phyloP scores from a whole-genome alignment of 106 monocot species.

The Ottelia alismoides region DNA sequence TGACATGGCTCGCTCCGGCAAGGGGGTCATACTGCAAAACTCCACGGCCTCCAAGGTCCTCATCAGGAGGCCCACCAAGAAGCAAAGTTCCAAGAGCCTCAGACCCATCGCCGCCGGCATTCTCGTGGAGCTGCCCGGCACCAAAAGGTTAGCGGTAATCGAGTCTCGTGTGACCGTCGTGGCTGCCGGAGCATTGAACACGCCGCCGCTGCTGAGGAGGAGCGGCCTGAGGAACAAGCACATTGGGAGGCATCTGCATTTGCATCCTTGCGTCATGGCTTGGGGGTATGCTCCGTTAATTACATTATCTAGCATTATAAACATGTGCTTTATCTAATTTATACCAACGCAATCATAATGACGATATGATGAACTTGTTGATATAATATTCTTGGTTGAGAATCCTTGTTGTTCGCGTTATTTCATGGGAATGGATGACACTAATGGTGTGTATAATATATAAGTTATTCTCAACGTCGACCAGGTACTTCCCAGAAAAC shows the following conservation, averaged over 20 bases:
- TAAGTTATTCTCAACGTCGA: too few relatives aligned
- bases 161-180: conserved; percentile 13
- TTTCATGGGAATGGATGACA: too few relatives aligned
- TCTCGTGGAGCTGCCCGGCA: not conserved
- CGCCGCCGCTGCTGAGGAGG: conserved; percentile 12
- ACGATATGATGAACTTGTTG: too few relatives aligned
- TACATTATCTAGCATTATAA: too few relatives aligned
- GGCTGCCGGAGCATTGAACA: conserved; percentile 14
- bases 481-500: conserved; percentile 5
- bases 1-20: conserved; percentile 3
- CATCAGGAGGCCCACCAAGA: not conserved
- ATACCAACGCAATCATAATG: too few relatives aligned
- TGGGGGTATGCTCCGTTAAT: too few relatives aligned
- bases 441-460: too few relatives aligned
- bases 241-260: conserved; percentile 11
- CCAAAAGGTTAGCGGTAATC: not conserved
- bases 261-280: conserved; percentile 11
- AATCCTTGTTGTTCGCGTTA: too few relatives aligned
- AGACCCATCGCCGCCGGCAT: conserved; percentile 5
- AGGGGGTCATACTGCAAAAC: conserved; percentile 10
- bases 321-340: too few relatives aligned
- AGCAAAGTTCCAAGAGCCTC: not conserved
- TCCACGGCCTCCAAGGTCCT: conserved; percentile 8
- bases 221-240: conserved; percentile 15
- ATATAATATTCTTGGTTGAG: too few relatives aligned